Evolutionary conservation across 306 rosid genomes (phyloP).

Genomic region (Prunus armeniaca): DNA sequence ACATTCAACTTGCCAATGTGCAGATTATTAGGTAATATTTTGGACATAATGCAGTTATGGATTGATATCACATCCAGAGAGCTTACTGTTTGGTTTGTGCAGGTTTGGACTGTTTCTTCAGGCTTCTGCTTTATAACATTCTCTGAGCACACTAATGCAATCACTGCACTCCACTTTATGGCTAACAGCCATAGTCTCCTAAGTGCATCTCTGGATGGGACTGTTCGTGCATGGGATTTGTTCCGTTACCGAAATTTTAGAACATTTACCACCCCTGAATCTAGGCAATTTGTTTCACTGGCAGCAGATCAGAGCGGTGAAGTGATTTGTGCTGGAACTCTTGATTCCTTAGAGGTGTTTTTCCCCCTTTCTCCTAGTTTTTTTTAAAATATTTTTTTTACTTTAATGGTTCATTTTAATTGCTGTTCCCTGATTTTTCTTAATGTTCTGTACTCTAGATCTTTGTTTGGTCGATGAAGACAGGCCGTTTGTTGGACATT

Average conservation of each 20-base stretch:
- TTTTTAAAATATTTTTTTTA: not conserved
- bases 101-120: constrained; percentile 89
- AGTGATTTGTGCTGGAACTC: constrained; percentile 93
- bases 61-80: not conserved
- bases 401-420: not conserved
- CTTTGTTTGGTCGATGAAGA: constrained; percentile 94
- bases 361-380: constrained; percentile 15
- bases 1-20: not conserved
- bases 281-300: constrained; percentile 86
- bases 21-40: not conserved
- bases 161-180: constrained; percentile 89
- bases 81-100: constrained; percentile 31
- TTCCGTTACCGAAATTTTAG: constrained; percentile 80
- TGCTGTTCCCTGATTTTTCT: constrained; percentile 10
- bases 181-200: constrained; percentile 68
- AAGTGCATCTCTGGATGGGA: constrained; percentile 96
- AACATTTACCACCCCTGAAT: constrained; percentile 70
- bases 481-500: constrained; percentile 73
- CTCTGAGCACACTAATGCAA: constrained; percentile 82
- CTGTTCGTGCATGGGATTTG: constrained; percentile 96
- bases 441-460: constrained; percentile 44
- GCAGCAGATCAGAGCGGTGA: constrained; percentile 95
- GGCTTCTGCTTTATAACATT: constrained; percentile 91
- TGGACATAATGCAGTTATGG: not conserved
- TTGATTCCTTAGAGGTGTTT: constrained; percentile 89